These are phyloP conservation scores for Saccharomycopsis phalli DNA, from an alignment of 1,139 yeast species.

Conservation along the genomic window DNA sequence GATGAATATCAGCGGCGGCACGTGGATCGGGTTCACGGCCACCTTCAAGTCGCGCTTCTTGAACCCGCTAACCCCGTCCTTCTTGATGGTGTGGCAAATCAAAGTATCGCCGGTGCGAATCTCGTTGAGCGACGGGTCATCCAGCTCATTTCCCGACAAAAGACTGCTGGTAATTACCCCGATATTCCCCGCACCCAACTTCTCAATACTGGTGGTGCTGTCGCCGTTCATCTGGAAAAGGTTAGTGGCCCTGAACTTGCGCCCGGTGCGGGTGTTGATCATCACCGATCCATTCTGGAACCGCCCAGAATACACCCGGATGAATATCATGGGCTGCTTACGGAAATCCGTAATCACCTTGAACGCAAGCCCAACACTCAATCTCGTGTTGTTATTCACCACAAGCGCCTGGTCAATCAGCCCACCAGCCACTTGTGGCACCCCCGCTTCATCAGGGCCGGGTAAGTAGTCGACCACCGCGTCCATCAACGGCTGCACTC, in stretches of 20 bases:
- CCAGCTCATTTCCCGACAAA: slow-evolving; percentile 24
- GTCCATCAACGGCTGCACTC: slow-evolving; percentile 90
- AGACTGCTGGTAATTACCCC: slow-evolving; percentile 76
- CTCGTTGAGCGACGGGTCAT: slow-evolving; percentile 32
- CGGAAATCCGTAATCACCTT: slow-evolving; percentile 82
- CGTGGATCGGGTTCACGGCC: slow-evolving; percentile 62
- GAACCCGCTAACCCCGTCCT: slow-evolving; percentile 36
- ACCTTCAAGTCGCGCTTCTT: slow-evolving; percentile 37
- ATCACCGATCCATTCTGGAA: slow-evolving; percentile 54
- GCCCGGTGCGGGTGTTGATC: slow-evolving; percentile 62
- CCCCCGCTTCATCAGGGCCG: slow-evolving; percentile 56
- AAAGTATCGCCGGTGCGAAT: slow-evolving; percentile 88
- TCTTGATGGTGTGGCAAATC: slow-evolving; percentile 44
- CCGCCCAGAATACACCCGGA: slow-evolving; percentile 80
- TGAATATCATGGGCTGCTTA: slow-evolving; percentile 77
- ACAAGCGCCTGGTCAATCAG: slow-evolving; percentile 32
- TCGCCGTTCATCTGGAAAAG: slow-evolving; percentile 86
- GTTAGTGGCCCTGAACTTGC: slow-evolving; percentile 56
- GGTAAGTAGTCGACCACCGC: slow-evolving; percentile 74
- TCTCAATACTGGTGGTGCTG: slow-evolving; percentile 59
- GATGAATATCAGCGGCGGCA: slow-evolving; percentile 92
- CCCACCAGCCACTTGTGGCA: slow-evolving; percentile 51
- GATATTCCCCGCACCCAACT: slow-evolving; percentile 68
- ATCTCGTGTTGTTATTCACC: slow-evolving; percentile 44
- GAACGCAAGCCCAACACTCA: slow-evolving; percentile 80